Evolutionary conservation across 2,329 filamentous ascomycete genomes (phyloP).

Genomic region (Neofusicoccum sp.): DNA sequence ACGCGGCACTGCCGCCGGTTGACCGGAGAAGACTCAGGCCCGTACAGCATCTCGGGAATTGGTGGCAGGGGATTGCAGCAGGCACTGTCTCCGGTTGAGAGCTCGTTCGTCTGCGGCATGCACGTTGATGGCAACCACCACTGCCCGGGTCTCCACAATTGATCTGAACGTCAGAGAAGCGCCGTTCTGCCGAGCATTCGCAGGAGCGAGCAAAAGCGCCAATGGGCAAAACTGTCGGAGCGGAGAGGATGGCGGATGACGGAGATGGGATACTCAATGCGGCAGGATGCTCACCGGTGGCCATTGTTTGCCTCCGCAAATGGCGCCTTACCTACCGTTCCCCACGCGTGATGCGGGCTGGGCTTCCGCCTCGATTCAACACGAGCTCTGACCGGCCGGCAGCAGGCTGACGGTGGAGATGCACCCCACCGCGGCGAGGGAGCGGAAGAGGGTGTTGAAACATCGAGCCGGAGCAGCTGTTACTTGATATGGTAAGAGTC

Average conservation of each 20-base stretch:
- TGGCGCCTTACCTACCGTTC: not conserved
- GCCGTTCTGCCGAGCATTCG: conserved; percentile 1
- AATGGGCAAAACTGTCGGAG: not conserved
- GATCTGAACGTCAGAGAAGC: conserved; percentile 1
- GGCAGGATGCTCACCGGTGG: not conserved
- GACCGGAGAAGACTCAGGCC: not conserved
- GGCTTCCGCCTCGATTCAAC: not conserved
- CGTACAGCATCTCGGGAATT: not conserved
- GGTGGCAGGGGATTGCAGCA: not conserved
- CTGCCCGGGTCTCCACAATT: not conserved
- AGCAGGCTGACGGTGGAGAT: not conserved
- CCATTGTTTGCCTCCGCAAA: not conserved
- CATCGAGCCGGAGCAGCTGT: not conserved
- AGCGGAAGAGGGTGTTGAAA: not conserved
- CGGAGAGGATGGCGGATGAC: not conserved
- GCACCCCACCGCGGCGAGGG: not conserved
- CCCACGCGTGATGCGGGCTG: not conserved
- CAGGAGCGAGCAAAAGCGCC: not conserved
- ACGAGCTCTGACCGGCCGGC: not conserved
- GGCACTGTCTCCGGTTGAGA: not conserved
- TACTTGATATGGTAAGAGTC: not conserved
- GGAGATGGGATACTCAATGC: not conserved
- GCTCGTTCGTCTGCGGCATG: not conserved
- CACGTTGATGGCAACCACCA: not conserved
- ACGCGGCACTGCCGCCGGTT: not conserved